Percentiles rank a stretch among this genome's conserved stretches.
phyloP scores from a whole-genome alignment of 352 stramenopile genomes.

The Pythium rishiriense region DNA sequence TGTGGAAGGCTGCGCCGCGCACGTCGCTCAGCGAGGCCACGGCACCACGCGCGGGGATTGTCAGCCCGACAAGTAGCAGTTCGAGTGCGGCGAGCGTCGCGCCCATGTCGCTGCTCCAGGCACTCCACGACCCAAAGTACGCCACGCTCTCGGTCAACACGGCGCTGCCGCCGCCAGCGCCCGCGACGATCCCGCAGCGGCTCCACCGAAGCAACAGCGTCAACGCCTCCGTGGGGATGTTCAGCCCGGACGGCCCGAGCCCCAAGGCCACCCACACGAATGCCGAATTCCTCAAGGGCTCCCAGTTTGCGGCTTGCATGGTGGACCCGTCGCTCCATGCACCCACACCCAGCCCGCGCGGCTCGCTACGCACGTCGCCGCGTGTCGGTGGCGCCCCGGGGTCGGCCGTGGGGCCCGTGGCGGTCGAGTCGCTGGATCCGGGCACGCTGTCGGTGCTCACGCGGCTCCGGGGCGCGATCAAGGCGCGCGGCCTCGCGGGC shows the following conservation, averaged over 20 bases:
- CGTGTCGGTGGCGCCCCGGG: background rate
- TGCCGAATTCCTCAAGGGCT: slow-evolving; percentile 67
- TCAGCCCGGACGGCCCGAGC: slow-evolving; percentile 22
- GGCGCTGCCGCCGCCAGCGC: slow-evolving; percentile 24
- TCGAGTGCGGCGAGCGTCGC: slow-evolving; percentile 9
- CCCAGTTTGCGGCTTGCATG: slow-evolving; percentile 65
- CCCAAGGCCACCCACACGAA: slow-evolving; percentile 46
- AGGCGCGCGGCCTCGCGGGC: slow-evolving; percentile 47
- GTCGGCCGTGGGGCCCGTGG: background rate
- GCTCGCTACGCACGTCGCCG: slow-evolving; percentile 5
- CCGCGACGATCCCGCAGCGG: slow-evolving; percentile 13
- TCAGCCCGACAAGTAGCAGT: background rate
- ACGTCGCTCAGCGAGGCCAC: slow-evolving; percentile 43
- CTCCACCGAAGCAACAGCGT: slow-evolving; percentile 30
- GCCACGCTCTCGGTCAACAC: slow-evolving; percentile 28
- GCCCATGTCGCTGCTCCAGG: slow-evolving; percentile 53
- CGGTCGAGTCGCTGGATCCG: slow-evolving; percentile 39
- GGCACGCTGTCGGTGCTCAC: slow-evolving; percentile 59
- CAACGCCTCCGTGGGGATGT: slow-evolving; percentile 5
- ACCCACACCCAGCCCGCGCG: slow-evolving; percentile 23
- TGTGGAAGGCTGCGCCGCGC: slow-evolving; percentile 54
- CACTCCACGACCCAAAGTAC: slow-evolving; percentile 47
- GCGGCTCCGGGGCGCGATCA: slow-evolving; percentile 48
- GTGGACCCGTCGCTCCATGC: slow-evolving; percentile 44
- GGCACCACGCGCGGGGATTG: slow-evolving; percentile 6